Percentiles rank a stretch among this genome's conserved stretches.
Conservation (phyloP, 2,329 filamentous ascomycete genomes). For the Remersonia thermophila region DNA sequence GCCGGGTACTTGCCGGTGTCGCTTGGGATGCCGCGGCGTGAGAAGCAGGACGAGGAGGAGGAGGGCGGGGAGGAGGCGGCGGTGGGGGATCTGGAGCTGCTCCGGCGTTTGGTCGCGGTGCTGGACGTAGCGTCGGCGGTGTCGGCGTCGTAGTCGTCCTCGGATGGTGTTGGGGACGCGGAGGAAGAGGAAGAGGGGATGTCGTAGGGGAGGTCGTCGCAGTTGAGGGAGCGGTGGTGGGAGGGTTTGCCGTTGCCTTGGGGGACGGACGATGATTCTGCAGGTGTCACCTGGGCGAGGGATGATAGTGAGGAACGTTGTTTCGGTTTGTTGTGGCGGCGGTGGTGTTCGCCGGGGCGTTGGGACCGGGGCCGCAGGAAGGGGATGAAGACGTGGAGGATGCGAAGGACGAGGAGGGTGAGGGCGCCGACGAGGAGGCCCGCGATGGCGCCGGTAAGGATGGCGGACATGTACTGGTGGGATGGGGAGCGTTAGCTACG, state of each 20-base stretch:
- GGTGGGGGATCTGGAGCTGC: too few species aligned
- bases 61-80: too few species aligned
- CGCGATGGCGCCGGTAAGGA: not conserved
- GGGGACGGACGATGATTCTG: too few species aligned
- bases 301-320: too few species aligned
- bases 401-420: not conserved
- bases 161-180: too few species aligned
- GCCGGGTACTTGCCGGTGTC: not conserved
- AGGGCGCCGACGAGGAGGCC: not conserved
- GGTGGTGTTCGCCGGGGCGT: too few species aligned
- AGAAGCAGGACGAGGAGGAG: not conserved
- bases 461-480: slow-evolving; percentile 1
- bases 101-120: too few species aligned
- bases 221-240: not conserved
- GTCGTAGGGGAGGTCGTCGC: not conserved
- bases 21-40: too few species aligned
- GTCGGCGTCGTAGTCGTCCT: not conserved
- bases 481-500: not conserved
- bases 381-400: not conserved
- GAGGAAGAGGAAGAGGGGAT: not conserved
- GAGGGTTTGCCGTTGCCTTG: not conserved
- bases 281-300: too few species aligned
- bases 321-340: too few species aligned
- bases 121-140: not conserved
- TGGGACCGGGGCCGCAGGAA: too few species aligned